These are phyloP conservation scores for Tulasnella sp. DNA, from an alignment of 768 basidiomycete genomes.

Conservation along the genomic window DNA sequence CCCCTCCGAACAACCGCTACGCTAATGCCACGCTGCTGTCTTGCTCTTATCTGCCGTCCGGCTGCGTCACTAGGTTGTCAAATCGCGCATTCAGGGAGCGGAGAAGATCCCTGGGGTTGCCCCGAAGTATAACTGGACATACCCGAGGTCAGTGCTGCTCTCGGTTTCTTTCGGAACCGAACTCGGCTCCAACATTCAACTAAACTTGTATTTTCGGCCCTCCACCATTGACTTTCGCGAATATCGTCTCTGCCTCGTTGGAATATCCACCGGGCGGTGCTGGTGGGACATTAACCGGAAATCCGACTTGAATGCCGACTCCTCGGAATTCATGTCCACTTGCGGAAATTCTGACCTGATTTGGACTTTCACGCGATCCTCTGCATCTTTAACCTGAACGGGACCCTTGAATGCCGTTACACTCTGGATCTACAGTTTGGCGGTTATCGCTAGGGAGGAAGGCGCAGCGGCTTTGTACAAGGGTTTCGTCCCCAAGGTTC, in stretches of 20 bases:
- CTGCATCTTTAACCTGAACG: not conserved
- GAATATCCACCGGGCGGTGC: not conserved
- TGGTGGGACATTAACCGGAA: not conserved
- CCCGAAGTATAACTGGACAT: constrained; percentile 92
- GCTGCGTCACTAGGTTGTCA: constrained; percentile 57
- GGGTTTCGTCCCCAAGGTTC: constrained; percentile 90
- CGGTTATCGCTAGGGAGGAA: constrained; percentile 77
- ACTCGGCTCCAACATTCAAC: not conserved
- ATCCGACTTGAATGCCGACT: not conserved
- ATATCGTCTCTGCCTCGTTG: not conserved
- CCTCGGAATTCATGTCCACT: not conserved
- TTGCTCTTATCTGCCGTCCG: constrained; percentile 10
- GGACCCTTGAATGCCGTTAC: not conserved
- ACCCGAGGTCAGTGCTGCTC: constrained; percentile 51
- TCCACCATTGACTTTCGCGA: not conserved
- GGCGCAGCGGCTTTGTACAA: constrained; percentile 81
- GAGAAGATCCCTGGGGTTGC: constrained; percentile 49
- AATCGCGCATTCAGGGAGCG: constrained; percentile 85
- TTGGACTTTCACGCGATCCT: not conserved
- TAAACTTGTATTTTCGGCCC: not conserved
- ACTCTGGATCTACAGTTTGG: constrained; percentile 30
- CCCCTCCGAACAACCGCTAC: not conserved
- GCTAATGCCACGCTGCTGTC: not conserved
- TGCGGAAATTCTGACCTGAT: not conserved
- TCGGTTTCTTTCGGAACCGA: not conserved